A percentile compares a stretch with the other conserved stretches of the same genome.
Evolutionary conservation across 106 monocot genomes (phyloP).

Genomic region (Agapanthus africanus): DNA sequence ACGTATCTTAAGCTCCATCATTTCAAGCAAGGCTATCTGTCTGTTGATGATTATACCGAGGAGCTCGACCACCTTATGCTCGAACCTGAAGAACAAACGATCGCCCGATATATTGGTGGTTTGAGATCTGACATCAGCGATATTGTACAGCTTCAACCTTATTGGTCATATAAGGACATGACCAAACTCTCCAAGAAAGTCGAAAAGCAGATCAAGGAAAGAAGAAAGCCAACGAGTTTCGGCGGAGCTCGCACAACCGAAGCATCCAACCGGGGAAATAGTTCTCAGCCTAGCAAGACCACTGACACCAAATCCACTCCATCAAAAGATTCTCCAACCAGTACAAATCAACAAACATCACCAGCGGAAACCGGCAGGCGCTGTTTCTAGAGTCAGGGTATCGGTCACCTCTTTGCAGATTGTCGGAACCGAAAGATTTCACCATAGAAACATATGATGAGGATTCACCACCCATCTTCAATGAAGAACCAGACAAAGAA

Average conservation of each 20-base stretch:
- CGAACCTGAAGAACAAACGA: conserved; percentile 20
- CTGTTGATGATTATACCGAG: conserved; percentile 12
- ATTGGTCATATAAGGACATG: not conserved
- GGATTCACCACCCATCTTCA: no score
- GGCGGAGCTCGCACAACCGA: no score
- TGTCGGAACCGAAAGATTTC: not conserved
- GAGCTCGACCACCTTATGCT: conserved; percentile 17
- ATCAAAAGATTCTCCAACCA: not conserved
- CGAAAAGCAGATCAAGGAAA: conserved; percentile 4
- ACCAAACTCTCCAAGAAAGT: not conserved
- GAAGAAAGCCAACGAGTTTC: not conserved
- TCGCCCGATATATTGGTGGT: conserved; percentile 20
- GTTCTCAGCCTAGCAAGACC: not conserved
- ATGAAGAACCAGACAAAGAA: not conserved
- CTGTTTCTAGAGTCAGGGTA: conserved; percentile 3
- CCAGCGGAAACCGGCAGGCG: no score
- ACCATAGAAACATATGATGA: no score
- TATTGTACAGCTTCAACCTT: conserved; percentile 2
- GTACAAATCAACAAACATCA: not conserved
- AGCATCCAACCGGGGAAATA: no score
- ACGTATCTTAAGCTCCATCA: conserved; percentile 9
- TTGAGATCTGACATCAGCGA: not conserved
- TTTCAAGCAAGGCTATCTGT: not conserved
- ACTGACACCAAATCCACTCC: not conserved
- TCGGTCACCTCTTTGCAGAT: not conserved